Percentiles rank a stretch among this genome's conserved stretches.
Evolutionary conservation across 495 filamentous ascomycete species (phyloP).

Genomic region (Tuber calosporum): DNA sequence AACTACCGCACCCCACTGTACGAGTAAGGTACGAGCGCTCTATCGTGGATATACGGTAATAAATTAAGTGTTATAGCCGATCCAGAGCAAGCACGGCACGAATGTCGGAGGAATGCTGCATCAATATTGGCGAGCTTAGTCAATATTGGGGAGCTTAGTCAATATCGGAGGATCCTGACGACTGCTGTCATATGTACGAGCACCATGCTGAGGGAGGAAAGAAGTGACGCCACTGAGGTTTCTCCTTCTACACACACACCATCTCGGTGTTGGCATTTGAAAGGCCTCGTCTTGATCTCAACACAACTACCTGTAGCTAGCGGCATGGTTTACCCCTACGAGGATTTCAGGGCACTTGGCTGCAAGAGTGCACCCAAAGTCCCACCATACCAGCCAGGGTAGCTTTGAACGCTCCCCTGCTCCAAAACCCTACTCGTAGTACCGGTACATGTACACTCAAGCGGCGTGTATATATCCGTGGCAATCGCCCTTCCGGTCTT

Average conservation of each 20-base stretch:
- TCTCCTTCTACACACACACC: neutral
- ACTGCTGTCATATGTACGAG: neutral
- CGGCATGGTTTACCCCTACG: neutral
- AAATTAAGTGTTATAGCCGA: too few species aligned
- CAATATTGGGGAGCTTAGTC: neutral
- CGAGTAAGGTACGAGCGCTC: too few species aligned
- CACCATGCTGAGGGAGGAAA: neutral
- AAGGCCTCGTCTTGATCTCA: neutral
- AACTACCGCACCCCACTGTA: neutral
- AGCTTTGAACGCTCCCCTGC: neutral
- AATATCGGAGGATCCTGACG: neutral
- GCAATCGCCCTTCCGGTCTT: neutral
- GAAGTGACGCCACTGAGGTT: neutral
- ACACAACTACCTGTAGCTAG: neutral
- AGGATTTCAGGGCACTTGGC: neutral
- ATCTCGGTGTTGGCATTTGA: neutral
- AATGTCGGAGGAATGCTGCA: neutral
- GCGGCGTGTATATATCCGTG: neutral
- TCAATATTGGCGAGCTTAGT: neutral
- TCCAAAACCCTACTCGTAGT: neutral
- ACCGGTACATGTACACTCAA: neutral
- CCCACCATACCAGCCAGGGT: neutral
- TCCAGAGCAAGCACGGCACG: neutral
- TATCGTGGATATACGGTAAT: neutral
- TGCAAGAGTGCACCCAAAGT: neutral